These are phyloP conservation scores for Oidium heveae DNA, from an alignment of 2,329 filamentous ascomycete species.

Conservation along the genomic window DNA sequence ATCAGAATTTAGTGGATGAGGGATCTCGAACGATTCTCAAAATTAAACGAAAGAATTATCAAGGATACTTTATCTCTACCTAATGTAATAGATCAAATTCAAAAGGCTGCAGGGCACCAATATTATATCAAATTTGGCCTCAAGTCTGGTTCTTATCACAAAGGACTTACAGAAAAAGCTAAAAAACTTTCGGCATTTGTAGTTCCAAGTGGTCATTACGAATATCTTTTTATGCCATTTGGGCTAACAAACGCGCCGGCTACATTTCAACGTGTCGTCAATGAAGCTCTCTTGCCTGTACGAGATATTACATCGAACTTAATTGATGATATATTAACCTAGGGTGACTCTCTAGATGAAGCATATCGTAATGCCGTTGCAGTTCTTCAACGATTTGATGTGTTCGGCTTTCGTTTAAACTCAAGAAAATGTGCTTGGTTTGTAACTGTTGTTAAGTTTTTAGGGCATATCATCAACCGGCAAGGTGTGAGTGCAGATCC, in stretches of 20 bases:
- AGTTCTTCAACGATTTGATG: no score
- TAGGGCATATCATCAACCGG: no score
- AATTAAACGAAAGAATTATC: neutral
- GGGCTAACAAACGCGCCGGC: neutral
- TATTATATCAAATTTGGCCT: constrained; percentile 1
- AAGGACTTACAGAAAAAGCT: neutral
- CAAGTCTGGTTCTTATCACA: neutral
- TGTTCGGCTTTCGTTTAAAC: neutral
- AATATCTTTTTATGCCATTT: neutral
- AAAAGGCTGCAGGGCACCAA: neutral
- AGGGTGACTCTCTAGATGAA: no score
- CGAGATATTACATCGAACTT: neutral
- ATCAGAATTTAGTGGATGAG: no score
- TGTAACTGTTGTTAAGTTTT: no score
- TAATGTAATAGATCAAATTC: neutral
- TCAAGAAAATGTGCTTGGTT: neutral
- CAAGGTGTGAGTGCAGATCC: no score
- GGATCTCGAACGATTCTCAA: no score
- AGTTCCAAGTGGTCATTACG: neutral
- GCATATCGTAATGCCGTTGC: no score
- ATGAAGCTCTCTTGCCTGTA: neutral
- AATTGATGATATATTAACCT: no score
- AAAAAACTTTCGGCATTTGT: neutral
- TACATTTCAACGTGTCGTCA: neutral
- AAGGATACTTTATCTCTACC: no score